Percentiles rank a stretch among this genome's conserved stretches.
phyloP scores from a whole-genome alignment of 257 asterid genomes.

The Solanum lycopersicoides region DNA sequence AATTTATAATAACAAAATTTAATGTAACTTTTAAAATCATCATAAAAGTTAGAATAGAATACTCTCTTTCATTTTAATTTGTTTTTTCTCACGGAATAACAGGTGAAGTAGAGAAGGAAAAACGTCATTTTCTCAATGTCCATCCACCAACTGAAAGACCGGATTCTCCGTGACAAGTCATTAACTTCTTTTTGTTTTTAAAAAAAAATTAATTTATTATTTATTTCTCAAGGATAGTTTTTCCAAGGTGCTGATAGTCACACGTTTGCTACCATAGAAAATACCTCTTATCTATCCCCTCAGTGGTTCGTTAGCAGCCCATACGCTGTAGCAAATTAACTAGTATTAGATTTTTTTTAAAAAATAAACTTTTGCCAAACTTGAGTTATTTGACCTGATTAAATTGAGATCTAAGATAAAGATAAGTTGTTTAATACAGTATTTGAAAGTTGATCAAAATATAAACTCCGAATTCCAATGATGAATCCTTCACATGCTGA shows the following conservation, averaged over 20 bases:
- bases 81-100: no score
- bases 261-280: not conserved
- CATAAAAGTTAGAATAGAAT: not conserved
- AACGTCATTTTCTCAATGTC: not conserved
- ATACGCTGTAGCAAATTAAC: not conserved
- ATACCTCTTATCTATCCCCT: not conserved
- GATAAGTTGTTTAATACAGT: not conserved
- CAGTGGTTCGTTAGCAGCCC: not conserved
- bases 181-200: not conserved
- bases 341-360: fast-evolving
- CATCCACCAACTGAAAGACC: not conserved
- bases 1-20: not conserved
- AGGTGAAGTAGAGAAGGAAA: no score
- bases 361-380: not conserved
- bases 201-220: not conserved
- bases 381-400: not conserved
- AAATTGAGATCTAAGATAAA: not conserved
- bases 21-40: not conserved
- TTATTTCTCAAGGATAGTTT: not conserved
- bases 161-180: not conserved
- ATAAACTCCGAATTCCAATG: no score
- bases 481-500: not conserved
- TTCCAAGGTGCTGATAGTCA: not conserved
- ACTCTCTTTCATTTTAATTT: not conserved
- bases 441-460: not conserved